phyloP scores from a whole-genome alignment of 768 basidiomycete genomes.

The Leccinum boreale region DNA sequence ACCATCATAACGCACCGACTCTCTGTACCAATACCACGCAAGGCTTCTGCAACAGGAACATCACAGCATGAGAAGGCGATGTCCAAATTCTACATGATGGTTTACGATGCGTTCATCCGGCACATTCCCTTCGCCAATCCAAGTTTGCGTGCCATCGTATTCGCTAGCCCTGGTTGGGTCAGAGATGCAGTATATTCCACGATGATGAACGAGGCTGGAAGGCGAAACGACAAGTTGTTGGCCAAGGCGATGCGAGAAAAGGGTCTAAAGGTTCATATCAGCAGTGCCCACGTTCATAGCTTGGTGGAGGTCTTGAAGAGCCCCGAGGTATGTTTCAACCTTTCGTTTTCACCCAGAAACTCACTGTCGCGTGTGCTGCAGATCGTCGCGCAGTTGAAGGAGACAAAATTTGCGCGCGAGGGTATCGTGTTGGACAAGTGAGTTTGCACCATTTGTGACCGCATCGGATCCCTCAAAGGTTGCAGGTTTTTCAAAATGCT shows the following conservation, averaged over 20 bases:
- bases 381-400: constrained; percentile 77
- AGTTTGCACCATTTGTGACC: constrained; percentile 1
- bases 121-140: constrained; percentile 83
- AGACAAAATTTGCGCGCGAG: constrained; percentile 95
- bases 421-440: constrained; percentile 89
- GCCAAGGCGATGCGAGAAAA: constrained; percentile 75
- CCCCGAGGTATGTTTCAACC: constrained; percentile 65
- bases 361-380: constrained; percentile 26
- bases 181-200: constrained; percentile 84
- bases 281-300: constrained; percentile 93
- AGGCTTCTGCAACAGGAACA: constrained; percentile 75
- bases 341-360: background rate
- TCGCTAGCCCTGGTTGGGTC: constrained; percentile 97
- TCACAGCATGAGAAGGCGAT: constrained; percentile 93
- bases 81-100: constrained; percentile 72
- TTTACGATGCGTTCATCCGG: constrained; percentile 84
- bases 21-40: constrained; percentile 85
- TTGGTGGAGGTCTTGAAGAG: constrained; percentile 92
- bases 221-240: constrained; percentile 80
- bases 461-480: background rate
- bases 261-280: constrained; percentile 87
- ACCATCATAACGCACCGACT: constrained; percentile 90
- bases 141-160: constrained; percentile 82
- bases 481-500: constrained; percentile 97
- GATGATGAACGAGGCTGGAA: constrained; percentile 76